Percentiles rank a stretch among this genome's conserved stretches.
phyloP scores from a whole-genome alignment of 1,139 yeast species.

The Scheffersomyces segobiensis region DNA sequence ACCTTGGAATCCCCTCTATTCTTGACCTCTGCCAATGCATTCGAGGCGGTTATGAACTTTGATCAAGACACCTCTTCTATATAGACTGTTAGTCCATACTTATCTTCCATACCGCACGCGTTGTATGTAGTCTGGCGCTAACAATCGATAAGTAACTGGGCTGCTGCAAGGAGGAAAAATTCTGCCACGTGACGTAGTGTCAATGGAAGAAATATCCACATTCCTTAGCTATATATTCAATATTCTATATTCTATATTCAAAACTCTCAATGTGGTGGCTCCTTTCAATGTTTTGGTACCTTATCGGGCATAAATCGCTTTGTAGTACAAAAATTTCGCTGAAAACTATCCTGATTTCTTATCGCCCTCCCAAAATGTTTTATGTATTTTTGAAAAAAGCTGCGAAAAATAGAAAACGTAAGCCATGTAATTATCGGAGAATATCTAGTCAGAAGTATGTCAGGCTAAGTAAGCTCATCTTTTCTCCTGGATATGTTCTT shows the following conservation, averaged over 20 bases:
- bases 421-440: neutral
- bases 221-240: neutral
- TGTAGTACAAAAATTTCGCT: neutral
- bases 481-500: too few relatives aligned
- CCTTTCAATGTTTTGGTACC: neutral
- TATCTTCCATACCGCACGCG: neutral
- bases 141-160: neutral
- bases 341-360: neutral
- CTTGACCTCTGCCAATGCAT: neutral
- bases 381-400: neutral
- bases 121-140: neutral
- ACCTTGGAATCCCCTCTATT: neutral
- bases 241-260: too few relatives aligned
- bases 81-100: neutral
- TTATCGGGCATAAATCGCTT: neutral
- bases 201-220: neutral
- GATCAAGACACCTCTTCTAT: neutral
- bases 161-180: neutral
- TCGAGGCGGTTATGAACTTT: neutral
- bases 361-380: neutral
- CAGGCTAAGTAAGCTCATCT: neutral
- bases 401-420: neutral
- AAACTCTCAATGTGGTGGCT: too few relatives aligned
- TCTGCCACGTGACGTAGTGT: neutral
- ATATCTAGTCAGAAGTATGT: neutral